Evolutionary conservation across 2,329 filamentous ascomycete species (phyloP), one percentile per base, ranked within the genome.

Genomic region (Capronia americana): DNA sequence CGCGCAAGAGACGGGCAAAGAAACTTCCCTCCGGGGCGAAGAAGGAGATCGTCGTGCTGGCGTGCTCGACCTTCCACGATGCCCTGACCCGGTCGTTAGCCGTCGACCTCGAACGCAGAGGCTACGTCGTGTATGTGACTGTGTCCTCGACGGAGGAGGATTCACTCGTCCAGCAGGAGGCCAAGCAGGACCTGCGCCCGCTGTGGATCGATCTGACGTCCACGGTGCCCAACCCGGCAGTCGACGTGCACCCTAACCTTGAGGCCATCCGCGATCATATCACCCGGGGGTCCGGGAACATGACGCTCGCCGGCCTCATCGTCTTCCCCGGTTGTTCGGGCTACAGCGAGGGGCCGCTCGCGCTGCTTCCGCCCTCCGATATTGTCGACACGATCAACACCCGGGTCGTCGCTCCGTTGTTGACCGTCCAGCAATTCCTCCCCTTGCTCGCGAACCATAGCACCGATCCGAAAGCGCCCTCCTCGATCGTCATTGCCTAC

Each of bases 321-420:
- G 82, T 98, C 69, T 90, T 97, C 26, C 94, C 94, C 2, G 91
- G 85, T 65, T 81, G 90, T 26, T 83, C 90, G 26, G 88, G 90
- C 74, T 96, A 93, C 77, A 90, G 92, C 60, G 89, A 90, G 28
- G 92, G 91, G 3, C 91, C 92, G 23, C 90, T 98, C 68, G 92
- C 93, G 68, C 93, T 92, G 3, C 90, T 97, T 66, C 88, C 92
- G 6, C 89, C 92, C 0, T 91, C 92, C 32, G 89, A 87, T 73
- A 95, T 96, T 82, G 92, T 92, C 70, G 92, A 97, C 75, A 90
- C 93, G 38, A 88, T 98, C 77, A 97, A 97, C 78, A 94, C 92
- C 17, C 93, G 96, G 74, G 86, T 99, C 12, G 85, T 98, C 62
- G 91, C 93, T 64, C 94, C 94, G 1, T 92, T 98, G 71, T 86